Evolutionary conservation across 345 rosid species (phyloP), one percentile per base, ranked within the genome.

Genomic region (Camelina neglecta): DNA sequence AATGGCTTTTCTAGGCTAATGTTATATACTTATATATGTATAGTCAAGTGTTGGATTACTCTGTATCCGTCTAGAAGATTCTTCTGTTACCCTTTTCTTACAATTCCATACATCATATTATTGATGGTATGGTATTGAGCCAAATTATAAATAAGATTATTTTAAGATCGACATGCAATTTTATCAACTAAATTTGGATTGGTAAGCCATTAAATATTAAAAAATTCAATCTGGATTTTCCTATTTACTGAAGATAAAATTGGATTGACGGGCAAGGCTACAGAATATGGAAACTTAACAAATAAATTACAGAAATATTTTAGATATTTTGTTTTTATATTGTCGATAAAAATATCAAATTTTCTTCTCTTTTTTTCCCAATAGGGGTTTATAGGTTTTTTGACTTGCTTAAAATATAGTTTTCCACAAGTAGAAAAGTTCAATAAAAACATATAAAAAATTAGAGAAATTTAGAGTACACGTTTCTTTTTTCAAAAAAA

Each of bases 211-310:
- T 67, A 49, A 16, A 29, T 24, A 36, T 29, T 24, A 24, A 36
- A 59, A 33, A 31, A 70, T 1, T 2, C 21, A 53, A 23, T 9
- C 21, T 38, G 72, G 15, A 23, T 67, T 50, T 54, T 7, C 2
- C 2, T 33, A 2, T 66, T 18, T 20, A 38, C 65, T 35, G 8
- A 21, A 23, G 47, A 58, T 33, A 29, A 73, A 73, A 2, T 39
- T 62, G 38, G 64, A 51, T 62, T 72, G 76, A 51, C 31, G 54
- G 39, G 49, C 72, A 74, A 57, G 78, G 71, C 58, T 44, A 56
- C 11, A 8, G 29, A 7, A 55, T 33, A 65, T 55, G 65, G 77
- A 63, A 74, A 74, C 58, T 64, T 54, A 1, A 45, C 58, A 73
- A 65, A 31, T 12, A 8, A 29, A 11, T 20, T 7, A 16, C 8